Conservation (phyloP, 208 protist species). For the Wallacemonas sp. region DNA sequence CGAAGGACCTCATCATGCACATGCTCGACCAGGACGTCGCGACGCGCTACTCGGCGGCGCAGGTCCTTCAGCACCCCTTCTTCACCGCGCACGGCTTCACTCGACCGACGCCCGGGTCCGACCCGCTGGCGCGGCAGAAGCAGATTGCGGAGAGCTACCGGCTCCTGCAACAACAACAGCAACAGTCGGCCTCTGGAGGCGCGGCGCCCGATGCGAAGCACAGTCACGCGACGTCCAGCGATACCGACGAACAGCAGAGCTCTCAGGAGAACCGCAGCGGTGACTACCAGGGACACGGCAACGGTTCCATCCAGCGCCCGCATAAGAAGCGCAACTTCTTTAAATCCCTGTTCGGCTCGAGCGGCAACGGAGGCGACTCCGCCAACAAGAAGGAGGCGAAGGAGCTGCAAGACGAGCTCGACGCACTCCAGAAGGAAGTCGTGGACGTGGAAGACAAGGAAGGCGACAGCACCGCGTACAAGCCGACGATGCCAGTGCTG, state of each 20-base stretch:
- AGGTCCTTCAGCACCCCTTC: slow-evolving; percentile 81
- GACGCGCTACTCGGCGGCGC: slow-evolving; percentile 59
- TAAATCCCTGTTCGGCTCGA: neutral
- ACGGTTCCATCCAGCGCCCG: slow-evolving; percentile 3
- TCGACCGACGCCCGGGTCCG: slow-evolving; percentile 24
- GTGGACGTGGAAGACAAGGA: slow-evolving; percentile 61
- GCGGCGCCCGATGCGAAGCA: neutral
- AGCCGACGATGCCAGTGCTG: slow-evolving; percentile 32
- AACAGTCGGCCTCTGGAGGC: neutral
- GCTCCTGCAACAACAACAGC: slow-evolving; percentile 16
- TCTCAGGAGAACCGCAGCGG: neutral
- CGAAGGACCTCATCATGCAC: slow-evolving; percentile 74
- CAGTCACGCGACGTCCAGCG: neutral
- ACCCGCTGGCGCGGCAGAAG: slow-evolving; percentile 25
- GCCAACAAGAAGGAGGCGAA: slow-evolving; percentile 18
- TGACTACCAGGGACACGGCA: slow-evolving; percentile 8
- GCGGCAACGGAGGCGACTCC: neutral
- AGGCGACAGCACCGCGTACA: slow-evolving; percentile 71
- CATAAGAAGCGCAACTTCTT: slow-evolving; percentile 10
- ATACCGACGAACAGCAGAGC: neutral
- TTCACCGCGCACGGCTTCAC: slow-evolving; percentile 64
- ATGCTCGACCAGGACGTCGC: slow-evolving; percentile 79
- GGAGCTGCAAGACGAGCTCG: slow-evolving; percentile 58
- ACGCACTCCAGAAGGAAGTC: slow-evolving; percentile 55
- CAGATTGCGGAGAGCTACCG: slow-evolving; percentile 16